phyloP scores from a whole-genome alignment of 2,329 filamentous ascomycete species.

The Hortaea werneckii region DNA sequence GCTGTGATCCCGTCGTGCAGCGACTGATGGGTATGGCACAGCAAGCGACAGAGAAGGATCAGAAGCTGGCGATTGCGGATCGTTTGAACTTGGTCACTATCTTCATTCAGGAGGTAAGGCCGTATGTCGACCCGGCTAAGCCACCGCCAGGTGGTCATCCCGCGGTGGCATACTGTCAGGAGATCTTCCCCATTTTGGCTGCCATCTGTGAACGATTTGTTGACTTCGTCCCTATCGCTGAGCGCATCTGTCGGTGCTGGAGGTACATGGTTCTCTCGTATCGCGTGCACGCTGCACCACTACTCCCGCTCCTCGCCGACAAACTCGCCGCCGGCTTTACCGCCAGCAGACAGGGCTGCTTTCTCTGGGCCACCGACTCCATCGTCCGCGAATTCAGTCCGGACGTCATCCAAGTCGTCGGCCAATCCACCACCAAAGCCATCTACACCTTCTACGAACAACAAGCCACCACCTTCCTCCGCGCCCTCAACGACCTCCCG shows the following conservation, averaged over 20 bases:
- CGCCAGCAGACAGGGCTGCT: constrained; percentile 81
- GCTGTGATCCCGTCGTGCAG: constrained; percentile 81
- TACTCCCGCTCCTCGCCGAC: constrained; percentile 76
- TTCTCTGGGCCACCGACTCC: constrained; percentile 95
- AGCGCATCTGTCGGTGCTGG: constrained; percentile 91
- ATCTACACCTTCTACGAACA: constrained; percentile 94
- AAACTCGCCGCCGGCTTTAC: constrained; percentile 80
- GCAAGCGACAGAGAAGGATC: constrained; percentile 68
- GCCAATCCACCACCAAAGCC: constrained; percentile 67
- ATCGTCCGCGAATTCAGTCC: constrained; percentile 85
- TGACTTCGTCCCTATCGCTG: constrained; percentile 76
- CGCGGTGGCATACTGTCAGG: constrained; percentile 90
- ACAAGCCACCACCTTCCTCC: constrained; percentile 80
- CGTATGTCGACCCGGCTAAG: constrained; percentile 59
- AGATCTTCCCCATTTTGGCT: constrained; percentile 79
- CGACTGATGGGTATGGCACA: constrained; percentile 81
- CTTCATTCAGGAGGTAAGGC: constrained; percentile 70
- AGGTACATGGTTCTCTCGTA: constrained; percentile 95
- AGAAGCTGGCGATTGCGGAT: constrained; percentile 84
- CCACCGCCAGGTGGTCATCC: constrained; percentile 52
- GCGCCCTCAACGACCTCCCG: constrained; percentile 76
- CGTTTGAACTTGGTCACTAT: constrained; percentile 86
- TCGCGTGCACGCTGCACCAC: constrained; percentile 73
- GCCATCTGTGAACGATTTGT: constrained; percentile 84
- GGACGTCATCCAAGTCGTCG: constrained; percentile 76